Base-by-base conservation (phyloP, 2,329 filamentous ascomycete genomes). In the Fusarium udum region DNA sequence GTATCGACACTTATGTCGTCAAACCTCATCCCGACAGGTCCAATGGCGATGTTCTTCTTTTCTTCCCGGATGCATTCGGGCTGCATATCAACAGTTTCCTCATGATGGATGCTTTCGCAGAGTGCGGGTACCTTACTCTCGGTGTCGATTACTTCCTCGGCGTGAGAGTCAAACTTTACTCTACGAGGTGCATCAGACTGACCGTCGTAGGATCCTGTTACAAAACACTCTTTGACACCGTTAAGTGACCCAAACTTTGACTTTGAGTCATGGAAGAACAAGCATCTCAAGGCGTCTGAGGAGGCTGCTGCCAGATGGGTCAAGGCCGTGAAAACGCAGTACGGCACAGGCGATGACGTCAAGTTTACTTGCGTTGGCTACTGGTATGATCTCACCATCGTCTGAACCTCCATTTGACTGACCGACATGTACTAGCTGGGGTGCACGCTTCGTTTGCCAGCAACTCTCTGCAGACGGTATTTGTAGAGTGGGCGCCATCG, bases 111-210 rank as follows among this genome's bases (percentile, higher is more conserved):
- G 36, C 49, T 10, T 61, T 57, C 40, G 58, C 58, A 3, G 49
- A 61, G 15, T 57, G 49, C 37, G 58, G 58, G 1, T 61, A 61
- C 7, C 37, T 61, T 9, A 61, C 48, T 16, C 37, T 57, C 3
- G 58, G 58, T 20, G 58, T 36, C 6, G 58, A 61, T 8, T 61
- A 61, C 26, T 61, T 61, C 18, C n/a, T 61, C 3, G 48, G 58
- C 4, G 58, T 61, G 34, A 36, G 37, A 13, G 7, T 45, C 12
- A 7, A 13, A 4, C 13, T 6, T 13, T 18, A n/a, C 2, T 31
- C 5, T n/a, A 7, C 20, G 0, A 22, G 7, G 14, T n/a, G 20
- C 20, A 49, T 9, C 6, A 4, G 0, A 12, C 22, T 32, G 3
- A 49, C 20, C 0, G 3, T 3, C 24, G 2, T 15, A 55, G 58